Conservation (phyloP, 257 asterid genomes). For the Perilla frutescens region DNA sequence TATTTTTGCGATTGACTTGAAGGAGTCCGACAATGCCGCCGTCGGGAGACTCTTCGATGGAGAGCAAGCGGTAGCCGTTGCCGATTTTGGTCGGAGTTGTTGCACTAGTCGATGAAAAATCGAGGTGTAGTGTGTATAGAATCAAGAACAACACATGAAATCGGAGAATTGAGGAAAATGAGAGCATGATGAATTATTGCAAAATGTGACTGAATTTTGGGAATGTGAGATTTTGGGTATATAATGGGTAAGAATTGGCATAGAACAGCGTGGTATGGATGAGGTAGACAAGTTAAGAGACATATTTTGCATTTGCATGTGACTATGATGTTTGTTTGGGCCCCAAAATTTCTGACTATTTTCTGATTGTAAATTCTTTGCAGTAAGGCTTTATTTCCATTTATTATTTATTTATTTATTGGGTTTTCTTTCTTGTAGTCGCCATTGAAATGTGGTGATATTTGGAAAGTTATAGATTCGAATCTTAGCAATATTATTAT, state of each 20-base stretch:
- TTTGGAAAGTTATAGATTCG: too few relatives aligned
- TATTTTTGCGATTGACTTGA: constrained; percentile 64
- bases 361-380: constrained; percentile 26
- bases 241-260: constrained; percentile 25
- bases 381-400: background rate
- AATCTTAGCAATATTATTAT: too few relatives aligned
- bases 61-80: constrained; percentile 65
- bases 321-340: constrained; percentile 55
- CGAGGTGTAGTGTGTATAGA: constrained; percentile 35
- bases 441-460: too few relatives aligned
- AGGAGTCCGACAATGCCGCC: constrained; percentile 78
- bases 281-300: constrained; percentile 9
- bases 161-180: constrained; percentile 28
- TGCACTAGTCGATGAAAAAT: constrained; percentile 37
- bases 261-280: constrained; percentile 22
- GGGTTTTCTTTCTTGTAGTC: background rate
- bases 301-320: constrained; percentile 49
- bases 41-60: constrained; percentile 60
- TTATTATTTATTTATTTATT: constrained; percentile 2
- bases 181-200: constrained; percentile 31
- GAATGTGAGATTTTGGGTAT: background rate
- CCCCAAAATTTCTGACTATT: constrained; percentile 35
- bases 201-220: background rate
- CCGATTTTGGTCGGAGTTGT: constrained; percentile 62
- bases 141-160: constrained; percentile 30